phyloP scores from a whole-genome alignment of 345 rosid genomes.

The Lagerstroemia speciosa region DNA sequence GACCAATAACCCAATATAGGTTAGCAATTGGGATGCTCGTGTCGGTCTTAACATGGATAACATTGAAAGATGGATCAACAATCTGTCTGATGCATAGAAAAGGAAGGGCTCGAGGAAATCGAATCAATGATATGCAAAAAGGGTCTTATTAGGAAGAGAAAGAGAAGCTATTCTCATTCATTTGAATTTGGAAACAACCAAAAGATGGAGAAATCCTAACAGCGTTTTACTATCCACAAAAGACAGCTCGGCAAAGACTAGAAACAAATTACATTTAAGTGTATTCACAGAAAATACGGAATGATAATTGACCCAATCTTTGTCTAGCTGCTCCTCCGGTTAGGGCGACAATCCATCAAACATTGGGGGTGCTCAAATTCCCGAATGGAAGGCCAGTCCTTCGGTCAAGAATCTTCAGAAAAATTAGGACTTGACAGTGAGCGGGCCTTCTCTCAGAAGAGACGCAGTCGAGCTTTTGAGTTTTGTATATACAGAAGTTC shows the following conservation, averaged over 20 bases:
- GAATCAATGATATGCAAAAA: too few relatives aligned
- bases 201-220: not conserved
- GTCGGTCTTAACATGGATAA: too few relatives aligned
- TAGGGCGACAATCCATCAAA: not conserved
- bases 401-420: conserved; percentile 3
- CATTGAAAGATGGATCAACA: too few relatives aligned
- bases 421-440: not conserved
- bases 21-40: too few relatives aligned
- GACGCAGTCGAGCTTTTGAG: not conserved
- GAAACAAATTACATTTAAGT: not conserved
- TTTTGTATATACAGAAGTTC: not conserved
- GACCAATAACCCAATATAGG: too few relatives aligned
- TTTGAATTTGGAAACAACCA: not conserved
- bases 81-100: not conserved
- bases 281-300: not conserved
- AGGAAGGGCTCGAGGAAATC: too few relatives aligned
- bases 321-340: not conserved
- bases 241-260: not conserved
- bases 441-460: not conserved
- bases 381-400: not conserved
- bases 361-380: not conserved
- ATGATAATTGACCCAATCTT: not conserved
- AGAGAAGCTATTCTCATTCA: not conserved
- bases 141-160: too few relatives aligned
- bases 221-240: not conserved